Conservation (phyloP, 495 filamentous ascomycete genomes). For the Margaritispora aquatica region DNA sequence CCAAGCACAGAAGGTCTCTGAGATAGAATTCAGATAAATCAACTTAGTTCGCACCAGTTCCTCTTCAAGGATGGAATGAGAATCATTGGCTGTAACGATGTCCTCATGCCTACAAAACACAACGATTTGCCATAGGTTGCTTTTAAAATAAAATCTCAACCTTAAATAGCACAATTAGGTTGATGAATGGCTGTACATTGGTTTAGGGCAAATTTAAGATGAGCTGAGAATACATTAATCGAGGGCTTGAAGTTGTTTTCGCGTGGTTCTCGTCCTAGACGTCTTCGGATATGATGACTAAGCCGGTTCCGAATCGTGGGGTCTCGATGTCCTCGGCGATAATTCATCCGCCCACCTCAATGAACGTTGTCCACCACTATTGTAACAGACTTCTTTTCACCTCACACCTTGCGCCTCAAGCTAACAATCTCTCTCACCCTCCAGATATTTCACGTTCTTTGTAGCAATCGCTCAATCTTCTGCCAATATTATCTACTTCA, state of each 20-base stretch:
- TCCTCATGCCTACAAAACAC: constrained; percentile 32
- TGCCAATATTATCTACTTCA: not conserved
- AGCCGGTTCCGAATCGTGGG: not conserved
- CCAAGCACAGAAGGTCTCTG: constrained; percentile 39
- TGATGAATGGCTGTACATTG: too few species aligned
- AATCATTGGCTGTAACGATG: constrained; percentile 47
- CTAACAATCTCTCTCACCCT: too few species aligned
- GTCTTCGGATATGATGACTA: not conserved
- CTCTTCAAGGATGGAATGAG: constrained; percentile 35
- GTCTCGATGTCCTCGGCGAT: not conserved
- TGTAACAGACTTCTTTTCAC: not conserved
- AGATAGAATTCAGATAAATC: constrained; percentile 43
- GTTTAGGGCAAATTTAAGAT: too few species aligned
- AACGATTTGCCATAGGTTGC: not conserved
- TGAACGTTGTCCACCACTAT: not conserved
- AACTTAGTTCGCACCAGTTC: constrained; percentile 40
- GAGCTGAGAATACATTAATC: not conserved
- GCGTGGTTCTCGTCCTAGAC: not conserved
- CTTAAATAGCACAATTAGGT: too few species aligned
- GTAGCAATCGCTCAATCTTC: too few species aligned
- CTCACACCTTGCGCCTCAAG: not conserved
- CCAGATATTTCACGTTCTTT: too few species aligned
- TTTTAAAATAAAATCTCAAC: not conserved
- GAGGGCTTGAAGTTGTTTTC: not conserved
- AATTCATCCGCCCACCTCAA: not conserved